Conservation (phyloP, 2,329 filamentous ascomycete species). For the Cladorrhinum sp. region DNA sequence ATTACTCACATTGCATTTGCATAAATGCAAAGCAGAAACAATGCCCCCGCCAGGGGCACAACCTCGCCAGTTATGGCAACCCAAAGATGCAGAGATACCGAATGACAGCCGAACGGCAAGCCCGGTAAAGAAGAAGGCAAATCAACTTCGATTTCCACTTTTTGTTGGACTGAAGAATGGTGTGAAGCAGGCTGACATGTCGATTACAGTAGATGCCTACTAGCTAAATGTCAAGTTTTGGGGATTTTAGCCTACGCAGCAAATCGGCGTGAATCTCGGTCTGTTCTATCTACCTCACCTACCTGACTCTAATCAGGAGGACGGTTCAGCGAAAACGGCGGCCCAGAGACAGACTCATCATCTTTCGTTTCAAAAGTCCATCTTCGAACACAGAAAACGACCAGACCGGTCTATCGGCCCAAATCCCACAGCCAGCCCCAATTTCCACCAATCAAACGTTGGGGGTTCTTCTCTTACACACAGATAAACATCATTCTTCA, state of each 20-base stretch:
- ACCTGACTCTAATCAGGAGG: neutral
- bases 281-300: no score
- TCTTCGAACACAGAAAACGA: neutral
- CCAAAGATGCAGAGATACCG: neutral
- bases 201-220: no score
- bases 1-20: neutral
- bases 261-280: neutral
- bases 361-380: no score
- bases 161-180: neutral
- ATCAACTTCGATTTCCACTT: neutral
- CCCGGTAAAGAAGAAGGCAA: neutral
- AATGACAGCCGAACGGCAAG: neutral
- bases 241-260: neutral
- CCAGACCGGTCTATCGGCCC: neutral
- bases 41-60: neutral
- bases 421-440: neutral
- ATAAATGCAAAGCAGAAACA: neutral
- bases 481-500: neutral
- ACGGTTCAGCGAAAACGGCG: neutral
- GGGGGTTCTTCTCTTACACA: neutral
- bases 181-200: neutral
- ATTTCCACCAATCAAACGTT: neutral
- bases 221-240: no score
- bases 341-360: no score
- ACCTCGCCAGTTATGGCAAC: neutral